Base-by-base conservation (phyloP, 352 stramenopile genomes). In the Phytophthora brassicae region DNA sequence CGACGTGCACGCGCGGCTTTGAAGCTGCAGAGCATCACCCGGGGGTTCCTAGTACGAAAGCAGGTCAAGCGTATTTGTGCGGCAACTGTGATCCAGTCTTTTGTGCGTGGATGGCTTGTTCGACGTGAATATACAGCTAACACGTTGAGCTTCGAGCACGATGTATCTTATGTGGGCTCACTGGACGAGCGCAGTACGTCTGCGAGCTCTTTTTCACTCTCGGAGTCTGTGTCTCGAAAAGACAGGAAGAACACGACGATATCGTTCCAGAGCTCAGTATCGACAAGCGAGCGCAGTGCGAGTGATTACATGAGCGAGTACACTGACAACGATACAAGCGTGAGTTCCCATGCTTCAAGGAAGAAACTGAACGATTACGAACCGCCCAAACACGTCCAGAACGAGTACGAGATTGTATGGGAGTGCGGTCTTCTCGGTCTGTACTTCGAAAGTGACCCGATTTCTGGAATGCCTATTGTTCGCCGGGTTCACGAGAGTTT, bases 371-470 rank as follows among this genome's bases (percentile, higher is more conserved):
- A 77, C 2, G 66, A 78, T 38, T 91, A 94, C 60, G 70, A 83
- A 19, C 82, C 83, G 4, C 81, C 81, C 1, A 81, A 77, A 52
- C 74, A 85, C 19, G 81, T 94, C 35, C 65, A 81, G 33, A 82
- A 86, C 60, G 83, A 94, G 70, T 95, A 95, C 60, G 81, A 92
- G 38, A 93, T 95, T 33, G 85, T 90, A n/a, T 95, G 86, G 86
- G 83, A 92, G 54, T 92, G 84, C 20, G 86, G 86, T 13, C 55
- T 94, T 7, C 68, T 95, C 11, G 86, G 86, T 14, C 62, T 95
- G 31, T 94, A 92, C 60, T 95, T 95, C 33, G 86, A 92, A 60
- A 92, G 84, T 35, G 86, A 95, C 36, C 80, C 77, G 7, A 48
- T 88, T 20, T 86, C 84, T 0, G 84, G 86, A 4, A 91, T 95